Base-by-base conservation (phyloP, 495 filamentous ascomycete species). In the Lophiotrema nucula region DNA sequence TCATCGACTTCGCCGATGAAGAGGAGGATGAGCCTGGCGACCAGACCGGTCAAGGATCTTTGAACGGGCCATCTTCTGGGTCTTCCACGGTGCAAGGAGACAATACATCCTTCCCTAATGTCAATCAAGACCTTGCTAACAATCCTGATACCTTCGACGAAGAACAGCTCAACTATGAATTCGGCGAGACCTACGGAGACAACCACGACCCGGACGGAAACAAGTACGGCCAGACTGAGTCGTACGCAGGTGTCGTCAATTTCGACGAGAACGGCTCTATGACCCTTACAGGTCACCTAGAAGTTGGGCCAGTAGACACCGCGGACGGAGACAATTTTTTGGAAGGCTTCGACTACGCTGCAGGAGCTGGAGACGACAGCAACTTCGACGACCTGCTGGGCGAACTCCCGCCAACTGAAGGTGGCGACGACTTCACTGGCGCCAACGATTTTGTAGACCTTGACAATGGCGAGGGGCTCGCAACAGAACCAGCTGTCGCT, bases 21-120 rank as follows among this genome's bases (percentile, higher is more conserved):
- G 49, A 53, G 28, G 71, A 68, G 35, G 53, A 66, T 48, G 60
- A 51, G 18, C 41, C 48, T 41, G 37, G 13, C 38, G 31, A 16
- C 35, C 35, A 43, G 12, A 2, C 38, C 13, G 62, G 46, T 12
- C 62, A 67, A 47, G 35, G 13, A 8, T n/a, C 13, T 16, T 21
- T 22, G n/a, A 18, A 39, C 10, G 47, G 23, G 8, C 27, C 48
- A 16, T 59, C 56, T 2, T 38, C 56, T 8, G 47, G 38, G 19
- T 52, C 56, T n/a, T 59, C 56, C 15, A 60, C 57, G 0, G 31
- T 60, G 10, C 57, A 60, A 54, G 57, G 50, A 19, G 57, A 60
- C 22, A 4, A 35, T 12, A 31, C 31, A 8, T 8, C 15, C 8
- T 35, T 15, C 8, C 31, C 8, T 8, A 8, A 15, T 8, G 31